A percentile compares a stretch with the other conserved stretches of the same genome.
phyloP scores from a whole-genome alignment of 805 yeast species.

The Candida ovalis region DNA sequence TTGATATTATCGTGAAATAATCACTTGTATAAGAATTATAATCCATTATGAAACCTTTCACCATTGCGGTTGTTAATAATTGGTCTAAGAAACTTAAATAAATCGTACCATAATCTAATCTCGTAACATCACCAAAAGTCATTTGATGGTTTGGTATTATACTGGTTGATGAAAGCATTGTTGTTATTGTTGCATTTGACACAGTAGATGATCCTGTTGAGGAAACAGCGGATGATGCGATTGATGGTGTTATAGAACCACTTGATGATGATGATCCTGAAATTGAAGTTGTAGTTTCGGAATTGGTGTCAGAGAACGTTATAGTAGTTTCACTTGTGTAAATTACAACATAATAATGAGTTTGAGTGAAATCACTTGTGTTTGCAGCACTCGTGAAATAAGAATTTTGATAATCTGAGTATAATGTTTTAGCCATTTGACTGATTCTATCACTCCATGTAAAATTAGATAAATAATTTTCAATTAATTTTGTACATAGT shows the following conservation, averaged over 20 bases:
- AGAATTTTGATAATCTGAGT: background rate
- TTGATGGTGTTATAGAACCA: background rate
- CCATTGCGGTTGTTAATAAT: background rate
- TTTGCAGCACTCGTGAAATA: background rate
- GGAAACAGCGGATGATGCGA: background rate
- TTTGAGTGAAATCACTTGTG: background rate
- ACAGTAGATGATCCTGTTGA: background rate
- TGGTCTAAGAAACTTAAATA: background rate
- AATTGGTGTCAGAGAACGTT: background rate
- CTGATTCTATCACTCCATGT: background rate
- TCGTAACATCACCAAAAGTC: background rate
- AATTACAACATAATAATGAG: background rate
- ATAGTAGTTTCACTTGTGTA: background rate
- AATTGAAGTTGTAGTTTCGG: too few relatives aligned
- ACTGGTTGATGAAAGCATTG: background rate
- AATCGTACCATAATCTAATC: background rate
- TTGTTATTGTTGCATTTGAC: background rate
- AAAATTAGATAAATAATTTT: background rate
- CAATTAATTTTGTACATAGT: background rate
- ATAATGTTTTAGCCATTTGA: background rate
- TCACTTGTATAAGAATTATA: conserved; percentile 5
- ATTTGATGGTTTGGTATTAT: background rate
- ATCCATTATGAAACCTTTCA: conserved; percentile 8
- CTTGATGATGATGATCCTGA: background rate
- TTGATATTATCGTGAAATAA: conserved; percentile 3